Percentiles rank a stretch among this genome's conserved stretches.
Conservation (phyloP, 164 flowering plant species). For the Vitis vinifera region ASM3070453v1 NC_081823.1:5318001-5318500, state of each 20-base stretch:
- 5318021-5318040: constrained; percentile 45
- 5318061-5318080: constrained; percentile 28
- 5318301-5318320: neutral
- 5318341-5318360: neutral
- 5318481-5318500: too few relatives aligned
- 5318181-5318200: neutral
- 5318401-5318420: too few relatives aligned
- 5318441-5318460: too few relatives aligned
- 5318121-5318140: neutral
- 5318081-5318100: neutral
- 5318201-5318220: constrained; percentile 4
- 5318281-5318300: neutral
- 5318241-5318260: neutral
- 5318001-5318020: constrained; percentile 49
- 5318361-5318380: neutral
- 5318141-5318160: neutral
- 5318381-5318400: neutral
- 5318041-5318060: constrained; percentile 41
- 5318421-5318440: too few relatives aligned
- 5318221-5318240: neutral
- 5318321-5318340: neutral
- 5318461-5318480: too few relatives aligned
- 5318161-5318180: neutral
- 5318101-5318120: constrained; percentile 1
- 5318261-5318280: neutral